These are phyloP conservation scores for Lotus japonicus DNA, from an alignment of 306 rosid species.

Conservation along the genomic window DNA sequence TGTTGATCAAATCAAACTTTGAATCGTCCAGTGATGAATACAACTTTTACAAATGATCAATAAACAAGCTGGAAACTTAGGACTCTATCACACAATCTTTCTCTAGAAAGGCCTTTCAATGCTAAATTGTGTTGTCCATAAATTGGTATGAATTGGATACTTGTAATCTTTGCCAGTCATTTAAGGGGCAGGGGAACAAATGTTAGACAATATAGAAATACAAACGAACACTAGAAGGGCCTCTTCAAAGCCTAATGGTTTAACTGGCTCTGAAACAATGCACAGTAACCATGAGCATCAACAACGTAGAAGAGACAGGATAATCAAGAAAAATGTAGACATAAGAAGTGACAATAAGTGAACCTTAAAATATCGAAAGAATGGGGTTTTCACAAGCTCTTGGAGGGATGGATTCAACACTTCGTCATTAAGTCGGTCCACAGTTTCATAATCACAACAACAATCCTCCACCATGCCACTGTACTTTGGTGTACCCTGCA, in stretches of 20 bases:
- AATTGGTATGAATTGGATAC: neutral
- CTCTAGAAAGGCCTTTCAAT: constrained; percentile 1
- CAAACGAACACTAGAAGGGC: neutral
- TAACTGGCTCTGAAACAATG: neutral
- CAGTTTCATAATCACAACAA: constrained; percentile 65
- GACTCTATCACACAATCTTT: neutral
- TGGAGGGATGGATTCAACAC: constrained; percentile 53
- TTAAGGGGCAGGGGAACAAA: neutral
- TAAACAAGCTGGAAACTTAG: neutral
- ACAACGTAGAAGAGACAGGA: neutral
- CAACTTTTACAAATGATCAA: neutral
- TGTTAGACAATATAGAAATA: neutral
- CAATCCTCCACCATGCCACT: constrained; percentile 70
- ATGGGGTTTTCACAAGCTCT: constrained; percentile 55
- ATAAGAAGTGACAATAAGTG: neutral
- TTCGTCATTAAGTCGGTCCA: constrained; percentile 45
- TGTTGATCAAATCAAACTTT: constrained; percentile 10
- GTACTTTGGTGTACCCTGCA: constrained; percentile 42
- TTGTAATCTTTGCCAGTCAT: neutral
- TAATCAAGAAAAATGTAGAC: too few relatives aligned
- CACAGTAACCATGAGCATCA: neutral
- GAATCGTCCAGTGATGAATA: neutral
- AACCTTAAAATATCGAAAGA: constrained; percentile 69
- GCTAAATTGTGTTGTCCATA: neutral
- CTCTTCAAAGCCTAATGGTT: neutral